Base-by-base conservation (phyloP, 306 rosid genomes). In the Fagus crenata region DNA sequence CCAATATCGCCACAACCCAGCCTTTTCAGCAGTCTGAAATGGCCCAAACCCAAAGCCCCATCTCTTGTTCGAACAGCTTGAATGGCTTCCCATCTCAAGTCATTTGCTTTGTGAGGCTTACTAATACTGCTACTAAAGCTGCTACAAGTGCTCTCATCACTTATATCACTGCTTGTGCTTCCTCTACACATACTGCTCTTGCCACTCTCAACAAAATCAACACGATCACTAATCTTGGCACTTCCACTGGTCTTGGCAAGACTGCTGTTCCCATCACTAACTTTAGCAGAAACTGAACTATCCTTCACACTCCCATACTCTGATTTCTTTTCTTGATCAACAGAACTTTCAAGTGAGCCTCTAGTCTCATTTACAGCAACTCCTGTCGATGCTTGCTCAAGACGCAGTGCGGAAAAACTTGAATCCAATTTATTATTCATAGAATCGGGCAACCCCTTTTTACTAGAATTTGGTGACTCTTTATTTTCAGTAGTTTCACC, bases 1-100 rank as follows among this genome's bases (percentile, higher is more conserved):
- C 98, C 98, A 71, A 95, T 95, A 88, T 95, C 98, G 60, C 98
- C 98, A 84, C 98, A 95, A 72, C 98, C 98, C 89, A 95, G 78
- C 88, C 96, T 88, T 90, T 92, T 95, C 54, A 95, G 75, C 32
- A 95, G 90, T 73, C 98, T 85, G 83, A 95, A 95, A 89, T 95
- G 97, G 60, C 85, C 87, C 75, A 95, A 89, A 63, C 98, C 98
- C 85, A 95, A 82, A 2, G 4, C 81, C 59, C 97, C 96, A 64
- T 95, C 98, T 88, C 86, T 89, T 53, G 90, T 67, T 77, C 98
- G 89, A 35, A 95, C 89, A 18, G 84, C 95, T 89, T 92, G 98
- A 65, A 95, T 92, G 71, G 97, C 98, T 80, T 95, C 98, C 97
- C 97, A 95, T 81, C 96, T 85, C 88, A 92, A n/a, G 90, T 95